Base-by-base conservation (phyloP, 768 basidiomycete genomes). In the Serendipita sp. region DNA sequence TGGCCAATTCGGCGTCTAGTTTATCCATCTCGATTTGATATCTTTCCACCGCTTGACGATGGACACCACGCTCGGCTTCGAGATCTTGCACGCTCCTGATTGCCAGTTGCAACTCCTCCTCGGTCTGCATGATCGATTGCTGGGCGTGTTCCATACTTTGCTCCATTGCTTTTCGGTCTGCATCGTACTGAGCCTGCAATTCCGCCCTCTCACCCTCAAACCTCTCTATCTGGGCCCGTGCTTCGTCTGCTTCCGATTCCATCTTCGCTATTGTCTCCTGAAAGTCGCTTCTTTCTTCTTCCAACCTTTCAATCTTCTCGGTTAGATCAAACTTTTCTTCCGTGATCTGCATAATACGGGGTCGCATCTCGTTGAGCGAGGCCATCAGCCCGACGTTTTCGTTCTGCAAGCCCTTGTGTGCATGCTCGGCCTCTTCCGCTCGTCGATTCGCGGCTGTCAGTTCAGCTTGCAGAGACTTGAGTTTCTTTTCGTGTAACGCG, bases 271-370 rank as follows among this genome's bases (percentile, higher is more conserved):
- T 86, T 46, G 76, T 74, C 3, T 73, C 70, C 66, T 88, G 85
- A 18, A 82, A 79, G 66, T 76, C 79, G 44, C 76, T 76, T 65
- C 88, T 67, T 6, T 78, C 75, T 62, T 78, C 76, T 65, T 84
- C 78, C 64, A 89, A 72, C 63, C 73, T 72, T 66, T 81, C 82
- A 50, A 83, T 75, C 68, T 81, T 82, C 66, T 91, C 87, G 48
- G 78, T 76, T 6, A 88, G 77, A 66, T 87, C 81, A 13, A 88
- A 74, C 71, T 85, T 88, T 66, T 77, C 79, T 43, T 83, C 81
- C 2, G 87, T 89, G 63, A 94, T 76, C 70, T 89, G 84, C 23
- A 91, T 84, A 66, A 91, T 83, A 75, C 91, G 91, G 44, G 87
- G 82, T 34, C 86, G 81, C 83, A 91, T 86, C 73, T 91, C 88